phyloP scores from a whole-genome alignment of 129 eudicot species.

The Flaveria sonorensis region DNA sequence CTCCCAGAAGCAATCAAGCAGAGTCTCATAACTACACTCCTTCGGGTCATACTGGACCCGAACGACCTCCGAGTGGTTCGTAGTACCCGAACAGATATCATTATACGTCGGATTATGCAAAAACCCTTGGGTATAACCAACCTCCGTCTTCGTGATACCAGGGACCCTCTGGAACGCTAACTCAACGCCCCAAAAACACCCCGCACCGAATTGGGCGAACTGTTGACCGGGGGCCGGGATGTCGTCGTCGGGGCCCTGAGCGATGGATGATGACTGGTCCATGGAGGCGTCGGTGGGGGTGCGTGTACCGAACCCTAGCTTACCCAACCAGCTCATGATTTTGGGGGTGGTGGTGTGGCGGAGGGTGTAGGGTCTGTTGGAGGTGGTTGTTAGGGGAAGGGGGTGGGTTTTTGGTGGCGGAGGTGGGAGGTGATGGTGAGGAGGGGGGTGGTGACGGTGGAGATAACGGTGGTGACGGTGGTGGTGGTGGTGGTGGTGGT shows the following conservation, averaged over 20 bases:
- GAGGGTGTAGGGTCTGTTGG: conserved; percentile 30
- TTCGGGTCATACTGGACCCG: conserved; percentile 83
- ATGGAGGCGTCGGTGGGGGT: conserved; percentile 44
- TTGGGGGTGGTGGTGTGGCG: conserved; percentile 45
- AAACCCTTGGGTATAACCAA: conserved; percentile 71
- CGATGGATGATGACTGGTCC: conserved; percentile 49
- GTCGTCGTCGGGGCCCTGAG: conserved; percentile 79
- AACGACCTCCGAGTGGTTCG: conserved; percentile 80
- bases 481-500: conserved; percentile 45
- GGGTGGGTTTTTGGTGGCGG: conserved; percentile 32
- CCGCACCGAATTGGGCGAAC: conserved; percentile 87
- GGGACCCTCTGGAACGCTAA: conserved; percentile 83
- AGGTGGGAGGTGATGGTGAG: conserved; percentile 42
- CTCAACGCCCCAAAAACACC: conserved; percentile 92
- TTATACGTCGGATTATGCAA: conserved; percentile 68
- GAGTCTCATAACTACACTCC: conserved; percentile 47
- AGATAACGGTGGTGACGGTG: conserved; percentile 25
- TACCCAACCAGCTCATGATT: conserved; percentile 61
- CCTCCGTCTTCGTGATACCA: conserved; percentile 83
- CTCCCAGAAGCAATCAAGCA: conserved; percentile 77
- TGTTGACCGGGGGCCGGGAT: conserved; percentile 70
- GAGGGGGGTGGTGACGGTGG: conserved; percentile 20
- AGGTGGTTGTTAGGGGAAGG: conserved; percentile 14
- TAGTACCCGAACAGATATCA: conserved; percentile 71
- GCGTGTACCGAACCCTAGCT: conserved; percentile 60